phyloP scores from a whole-genome alignment of 2,329 filamentous ascomycete species.

The Stagonosporopsis chrysanthemi region DNA sequence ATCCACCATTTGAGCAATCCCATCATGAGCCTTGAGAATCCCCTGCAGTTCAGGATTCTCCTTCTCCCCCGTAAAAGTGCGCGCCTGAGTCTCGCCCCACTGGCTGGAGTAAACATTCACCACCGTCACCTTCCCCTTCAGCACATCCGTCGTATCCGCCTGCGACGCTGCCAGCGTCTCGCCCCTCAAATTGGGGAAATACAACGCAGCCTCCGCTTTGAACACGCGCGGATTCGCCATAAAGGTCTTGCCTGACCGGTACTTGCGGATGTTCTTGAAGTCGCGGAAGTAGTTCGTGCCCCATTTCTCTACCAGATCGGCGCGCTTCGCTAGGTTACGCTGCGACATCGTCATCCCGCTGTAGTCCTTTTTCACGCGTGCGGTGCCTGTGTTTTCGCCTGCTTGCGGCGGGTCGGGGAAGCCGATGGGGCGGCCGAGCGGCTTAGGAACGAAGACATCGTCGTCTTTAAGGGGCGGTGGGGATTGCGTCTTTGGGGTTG shows the following conservation, averaged over 20 bases:
- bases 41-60: slow-evolving; percentile 74
- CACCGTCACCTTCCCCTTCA: slow-evolving; percentile 77
- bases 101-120: slow-evolving; percentile 76
- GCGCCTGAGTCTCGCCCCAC: slow-evolving; percentile 85
- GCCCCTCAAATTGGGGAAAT: slow-evolving; percentile 91
- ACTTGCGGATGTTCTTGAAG: slow-evolving; percentile 80
- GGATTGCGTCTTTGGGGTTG: slow-evolving; percentile 6
- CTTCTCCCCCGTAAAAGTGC: slow-evolving; percentile 69
- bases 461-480: slow-evolving; percentile 30
- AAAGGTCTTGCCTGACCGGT: slow-evolving; percentile 89
- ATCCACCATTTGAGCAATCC: slow-evolving; percentile 76
- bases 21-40: slow-evolving; percentile 62
- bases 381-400: slow-evolving; percentile 84
- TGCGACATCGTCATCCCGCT: slow-evolving; percentile 42
- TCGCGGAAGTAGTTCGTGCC: slow-evolving; percentile 93
- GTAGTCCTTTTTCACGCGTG: slow-evolving; percentile 54
- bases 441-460: slow-evolving; percentile 58
- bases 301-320: slow-evolving; percentile 78
- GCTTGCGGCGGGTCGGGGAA: slow-evolving; percentile 74
- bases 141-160: slow-evolving; percentile 75
- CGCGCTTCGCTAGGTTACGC: slow-evolving; percentile 73
- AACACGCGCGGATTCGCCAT: slow-evolving; percentile 85
- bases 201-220: slow-evolving; percentile 80
- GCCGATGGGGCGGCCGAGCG: slow-evolving; percentile 78
- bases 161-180: slow-evolving; percentile 67